Conservation (phyloP, 495 filamentous ascomycete species). For the Talaromyces borbonicus region DNA sequence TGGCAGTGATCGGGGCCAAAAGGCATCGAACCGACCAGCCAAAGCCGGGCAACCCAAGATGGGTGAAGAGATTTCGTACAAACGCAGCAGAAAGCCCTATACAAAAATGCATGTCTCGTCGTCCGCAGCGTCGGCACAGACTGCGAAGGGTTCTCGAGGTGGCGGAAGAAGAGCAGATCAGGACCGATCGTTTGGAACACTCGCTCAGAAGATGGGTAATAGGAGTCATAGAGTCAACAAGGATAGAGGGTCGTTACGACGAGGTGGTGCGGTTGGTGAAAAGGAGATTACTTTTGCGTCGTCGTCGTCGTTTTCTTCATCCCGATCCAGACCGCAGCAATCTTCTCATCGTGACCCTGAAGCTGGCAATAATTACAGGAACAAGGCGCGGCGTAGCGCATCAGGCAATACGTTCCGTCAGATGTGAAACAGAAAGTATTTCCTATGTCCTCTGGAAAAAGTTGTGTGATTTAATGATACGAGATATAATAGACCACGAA, state of each 20-base stretch:
- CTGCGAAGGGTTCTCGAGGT: neutral
- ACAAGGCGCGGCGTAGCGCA: constrained; percentile 42
- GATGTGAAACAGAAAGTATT: constrained; percentile 26
- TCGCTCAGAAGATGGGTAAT: constrained; percentile 41
- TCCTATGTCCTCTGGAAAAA: neutral
- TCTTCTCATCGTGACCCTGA: constrained; percentile 14
- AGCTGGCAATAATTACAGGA: constrained; percentile 14
- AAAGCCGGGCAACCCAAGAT: constrained; percentile 14
- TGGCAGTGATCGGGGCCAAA: constrained; percentile 29
- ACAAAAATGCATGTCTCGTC: constrained; percentile 50
- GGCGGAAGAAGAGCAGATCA: constrained; percentile 15
- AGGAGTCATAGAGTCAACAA: constrained; percentile 7
- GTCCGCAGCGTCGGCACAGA: constrained; percentile 27
- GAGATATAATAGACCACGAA: no score
- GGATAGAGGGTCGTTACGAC: constrained; percentile 27
- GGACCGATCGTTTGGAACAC: constrained; percentile 62
- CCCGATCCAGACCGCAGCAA: constrained; percentile 19
- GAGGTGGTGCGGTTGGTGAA: constrained; percentile 69
- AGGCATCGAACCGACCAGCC: constrained; percentile 10
- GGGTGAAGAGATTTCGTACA: constrained; percentile 20
- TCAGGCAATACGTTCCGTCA: constrained; percentile 44
- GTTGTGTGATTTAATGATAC: neutral
- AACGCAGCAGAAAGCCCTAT: constrained; percentile 40
- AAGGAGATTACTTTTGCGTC: constrained; percentile 79
- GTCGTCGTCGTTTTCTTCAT: constrained; percentile 41